Evolutionary conservation across 192 early-diverging fungal genomes (phyloP), one percentile per base, ranked within the genome.

Genomic region (Linderina pennispora): DNA sequence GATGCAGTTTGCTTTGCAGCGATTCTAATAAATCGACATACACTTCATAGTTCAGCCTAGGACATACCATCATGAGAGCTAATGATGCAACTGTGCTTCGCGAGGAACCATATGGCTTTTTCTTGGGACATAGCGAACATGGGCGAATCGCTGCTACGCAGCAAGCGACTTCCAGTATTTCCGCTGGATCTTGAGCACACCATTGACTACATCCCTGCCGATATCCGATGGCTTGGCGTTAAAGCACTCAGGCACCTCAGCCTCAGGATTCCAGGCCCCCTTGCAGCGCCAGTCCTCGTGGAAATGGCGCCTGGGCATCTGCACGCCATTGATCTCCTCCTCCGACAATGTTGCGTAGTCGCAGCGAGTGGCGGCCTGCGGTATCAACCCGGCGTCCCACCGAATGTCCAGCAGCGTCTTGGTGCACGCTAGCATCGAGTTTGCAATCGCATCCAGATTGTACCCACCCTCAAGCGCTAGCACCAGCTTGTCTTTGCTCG

Each of bases 391-490:
- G 7, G 46, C 55, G 13, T 43, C 42, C 74, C 67, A 71, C 16
- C 36, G 48, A 33, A 90, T 76, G 5, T 79, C 82, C 11, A 93
- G 59, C 14, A 97, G 65, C 8, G 81, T 79, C 43, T 76, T 67
- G 43, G 81, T 81, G 50, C 90, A 92, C 0, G 83, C 92, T 23
- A 82, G 50, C 2, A 88, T 79, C 13, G 88, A 92, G 13, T 79
- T 65, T 7, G 89, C 68, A 20, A 87, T 80, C 0, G 87, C 81
- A 13, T 85, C 76, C 16, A 90, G 39, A 40, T 91, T 90, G 52
- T 95, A 93, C 0, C 94, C 94, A 36, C 94, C 92, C 58, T 94
- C 94, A 5, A 97, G 53, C 6, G 84, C 81, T 16, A 94, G 52
- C 15, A 90, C 85, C 16, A 97, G 36, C 45, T 82, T 82, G 23